A percentile compares a stretch with the other conserved stretches of the same genome.
Conservation (phyloP, 257 asterid species). For the Oldenlandia corymbosa region DNA sequence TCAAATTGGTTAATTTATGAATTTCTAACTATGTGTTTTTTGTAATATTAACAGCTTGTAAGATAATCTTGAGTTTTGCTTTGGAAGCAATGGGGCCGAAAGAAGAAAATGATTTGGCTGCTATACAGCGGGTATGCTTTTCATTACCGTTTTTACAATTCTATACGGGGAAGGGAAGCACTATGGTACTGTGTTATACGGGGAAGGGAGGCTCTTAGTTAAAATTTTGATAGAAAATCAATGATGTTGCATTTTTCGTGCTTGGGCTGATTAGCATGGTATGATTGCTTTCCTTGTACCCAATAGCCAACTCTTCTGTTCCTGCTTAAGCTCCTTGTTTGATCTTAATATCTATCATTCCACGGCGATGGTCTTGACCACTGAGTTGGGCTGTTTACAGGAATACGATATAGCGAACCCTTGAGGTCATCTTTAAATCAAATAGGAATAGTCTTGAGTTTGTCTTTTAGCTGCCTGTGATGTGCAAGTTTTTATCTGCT, state of each 20-base stretch:
- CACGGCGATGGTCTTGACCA: background rate
- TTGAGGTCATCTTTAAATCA: background rate
- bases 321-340: no score
- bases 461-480: background rate
- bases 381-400: background rate
- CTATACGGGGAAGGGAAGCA: background rate
- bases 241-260: no score
- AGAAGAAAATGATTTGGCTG: conserved; percentile 5
- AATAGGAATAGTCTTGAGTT: background rate
- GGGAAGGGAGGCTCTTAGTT: no score
- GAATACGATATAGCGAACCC: no score
- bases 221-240: no score
- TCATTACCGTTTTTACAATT: background rate
- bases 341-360: background rate
- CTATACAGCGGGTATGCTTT: conserved; percentile 12
- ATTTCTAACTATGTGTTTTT: background rate
- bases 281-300: background rate
- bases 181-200: no score
- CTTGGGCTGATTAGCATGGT: no score
- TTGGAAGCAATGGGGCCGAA: conserved; percentile 14
- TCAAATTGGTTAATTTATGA: background rate
- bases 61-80: background rate
- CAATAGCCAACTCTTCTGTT: background rate
- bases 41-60: background rate
- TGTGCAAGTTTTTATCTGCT: background rate